These are phyloP conservation scores for Termitomyces heimii DNA, from an alignment of 768 basidiomycete genomes.

Conservation along the genomic window DNA sequence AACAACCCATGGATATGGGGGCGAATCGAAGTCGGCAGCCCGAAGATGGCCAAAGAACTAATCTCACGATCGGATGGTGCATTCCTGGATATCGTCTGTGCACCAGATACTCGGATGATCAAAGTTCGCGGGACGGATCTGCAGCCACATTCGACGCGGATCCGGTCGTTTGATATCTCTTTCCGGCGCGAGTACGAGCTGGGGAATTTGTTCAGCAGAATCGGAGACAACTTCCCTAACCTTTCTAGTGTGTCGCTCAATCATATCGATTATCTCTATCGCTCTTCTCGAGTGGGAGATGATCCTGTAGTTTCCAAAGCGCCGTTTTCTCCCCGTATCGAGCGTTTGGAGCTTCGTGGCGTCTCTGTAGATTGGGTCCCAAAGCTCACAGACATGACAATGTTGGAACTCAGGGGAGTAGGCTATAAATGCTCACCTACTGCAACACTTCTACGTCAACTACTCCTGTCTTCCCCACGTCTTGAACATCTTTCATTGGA, in stretches of 20 bases:
- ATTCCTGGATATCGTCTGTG: slow-evolving; percentile 1
- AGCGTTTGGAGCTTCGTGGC: slow-evolving; percentile 1
- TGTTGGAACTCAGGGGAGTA: slow-evolving; percentile 1
- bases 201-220: slow-evolving; percentile 4
- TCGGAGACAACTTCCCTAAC: slow-evolving; percentile 5
- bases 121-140: slow-evolving; percentile 3
- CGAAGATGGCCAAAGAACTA: slow-evolving; percentile 6
- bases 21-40: slow-evolving; percentile 1
- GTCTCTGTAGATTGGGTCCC: slow-evolving; percentile 5
- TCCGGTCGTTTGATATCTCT: slow-evolving; percentile 6
- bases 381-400: not conserved
- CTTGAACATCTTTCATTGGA: slow-evolving; percentile 6
- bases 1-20: slow-evolving; percentile 7
- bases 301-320: not conserved
- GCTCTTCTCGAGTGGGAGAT: not conserved
- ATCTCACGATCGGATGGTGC: slow-evolving; percentile 2
- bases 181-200: slow-evolving; percentile 3
- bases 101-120: not conserved
- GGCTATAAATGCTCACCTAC: not conserved
- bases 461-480: slow-evolving; percentile 2
- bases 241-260: slow-evolving; percentile 3
- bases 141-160: not conserved
- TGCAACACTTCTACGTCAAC: not conserved
- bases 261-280: slow-evolving; percentile 3
- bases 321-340: not conserved